Base-by-base conservation (phyloP, 768 basidiomycete species). In the Trametes gibbosa region DNA sequence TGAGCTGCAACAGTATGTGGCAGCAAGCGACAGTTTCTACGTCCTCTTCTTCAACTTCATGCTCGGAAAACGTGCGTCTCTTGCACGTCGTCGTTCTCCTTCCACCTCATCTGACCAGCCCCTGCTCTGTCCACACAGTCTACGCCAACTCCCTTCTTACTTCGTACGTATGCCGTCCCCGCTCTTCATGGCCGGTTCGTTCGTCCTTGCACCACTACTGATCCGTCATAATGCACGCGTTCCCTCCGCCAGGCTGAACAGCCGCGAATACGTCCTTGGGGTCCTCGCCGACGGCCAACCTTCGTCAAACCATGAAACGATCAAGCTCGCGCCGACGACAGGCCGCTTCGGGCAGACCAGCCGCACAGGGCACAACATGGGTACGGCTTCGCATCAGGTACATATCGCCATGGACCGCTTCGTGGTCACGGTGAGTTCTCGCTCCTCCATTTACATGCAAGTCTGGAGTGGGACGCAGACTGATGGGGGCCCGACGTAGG, bases 41-140 rank as follows among this genome's bases (percentile, higher is more conserved):
- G 53, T 55, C 8, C 45, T 55, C 7, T 55, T 46, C 53, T 55
- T 55, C 46, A 55, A 55, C 45, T 55, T 55, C 43, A 37, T 55
- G 34, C 24, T 55, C 3, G 53, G 34, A 3, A 55, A 55, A n/a
- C 45, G 53, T 55, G 16, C 43, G 53, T 55, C 21, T 9, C 21
- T 13, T 3, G 13, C 37, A 3, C 37, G 4, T 14, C 10, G 23
- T 42, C 2, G 2, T 29, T 29, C 7, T 0, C 24, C 10, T 35
- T n/a, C 50, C 10, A 23, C 13, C 9, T 6, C 13, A 14, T 13
- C 7, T 21, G 5, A n/a, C 7, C 27, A 1, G 10, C n/a, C 7
- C 19, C 19, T 34, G 14, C 9, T 19, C 5, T 1, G 10, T 10
- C 17, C 3, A 10, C 9, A 5, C 19, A 55, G 45, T 55, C 1